These are phyloP conservation scores for Cajanus cajan DNA, from an alignment of 306 rosid genomes.

Conservation along the genomic window DNA sequence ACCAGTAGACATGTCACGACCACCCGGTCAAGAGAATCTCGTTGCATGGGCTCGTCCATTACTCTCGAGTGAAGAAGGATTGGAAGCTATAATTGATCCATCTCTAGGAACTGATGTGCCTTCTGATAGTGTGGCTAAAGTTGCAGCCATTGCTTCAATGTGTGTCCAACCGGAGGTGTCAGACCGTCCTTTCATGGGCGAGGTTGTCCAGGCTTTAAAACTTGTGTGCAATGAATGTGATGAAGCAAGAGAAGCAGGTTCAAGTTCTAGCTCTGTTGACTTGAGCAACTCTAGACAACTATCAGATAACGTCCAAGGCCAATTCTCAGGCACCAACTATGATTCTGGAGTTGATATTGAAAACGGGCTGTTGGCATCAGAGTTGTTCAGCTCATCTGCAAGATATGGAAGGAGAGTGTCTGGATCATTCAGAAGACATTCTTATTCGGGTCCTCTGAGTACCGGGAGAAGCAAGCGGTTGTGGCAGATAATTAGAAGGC, in stretches of 20 bases:
- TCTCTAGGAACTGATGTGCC: conserved; percentile 58
- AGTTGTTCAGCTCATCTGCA: conserved; percentile 57
- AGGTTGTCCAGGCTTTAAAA: conserved; percentile 95
- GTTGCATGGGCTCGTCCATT: conserved; percentile 95
- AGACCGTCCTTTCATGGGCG: conserved; percentile 93
- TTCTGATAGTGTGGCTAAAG: conserved; percentile 76
- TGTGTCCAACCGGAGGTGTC: conserved; percentile 97
- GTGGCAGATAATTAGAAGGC: conserved; percentile 69
- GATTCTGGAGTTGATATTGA: conserved; percentile 50
- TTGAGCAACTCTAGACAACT: conserved; percentile 47
- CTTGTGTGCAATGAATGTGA: conserved; percentile 78
- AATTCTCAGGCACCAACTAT: conserved; percentile 46
- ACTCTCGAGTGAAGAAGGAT: conserved; percentile 76
- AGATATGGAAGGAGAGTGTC: conserved; percentile 49
- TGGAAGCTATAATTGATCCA: conserved; percentile 62
- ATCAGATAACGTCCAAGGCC: conserved; percentile 49
- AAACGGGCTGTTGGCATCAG: conserved; percentile 54
- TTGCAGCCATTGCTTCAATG: conserved; percentile 98
- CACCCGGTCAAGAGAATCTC: conserved; percentile 91
- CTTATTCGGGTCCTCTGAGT: conserved; percentile 73
- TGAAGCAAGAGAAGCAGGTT: conserved; percentile 59
- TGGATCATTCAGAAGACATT: conserved; percentile 68
- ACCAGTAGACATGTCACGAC: conserved; percentile 92
- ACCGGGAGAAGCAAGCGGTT: conserved; percentile 53
- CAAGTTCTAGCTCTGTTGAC: conserved; percentile 61